These are phyloP conservation scores for Suillus bovinus DNA, from an alignment of 768 basidiomycete species.

Conservation along the genomic window DNA sequence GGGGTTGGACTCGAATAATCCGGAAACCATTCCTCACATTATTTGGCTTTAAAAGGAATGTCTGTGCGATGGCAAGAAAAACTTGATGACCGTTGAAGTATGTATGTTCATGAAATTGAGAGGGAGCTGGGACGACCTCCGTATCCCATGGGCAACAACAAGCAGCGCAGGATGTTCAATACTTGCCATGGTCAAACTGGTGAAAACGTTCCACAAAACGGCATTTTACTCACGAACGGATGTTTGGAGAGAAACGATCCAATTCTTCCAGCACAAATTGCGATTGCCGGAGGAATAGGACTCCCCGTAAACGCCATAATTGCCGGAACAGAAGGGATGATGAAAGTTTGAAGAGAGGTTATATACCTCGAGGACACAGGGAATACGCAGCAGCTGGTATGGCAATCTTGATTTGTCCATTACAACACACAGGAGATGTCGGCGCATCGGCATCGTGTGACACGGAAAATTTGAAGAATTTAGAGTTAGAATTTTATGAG, in stretches of 20 bases:
- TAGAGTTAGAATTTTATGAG: neutral
- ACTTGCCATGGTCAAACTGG: conserved; percentile 31
- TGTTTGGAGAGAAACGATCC: conserved; percentile 71
- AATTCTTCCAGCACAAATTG: conserved; percentile 71
- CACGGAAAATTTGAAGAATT: neutral
- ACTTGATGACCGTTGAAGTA: conserved; percentile 22
- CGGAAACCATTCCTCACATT: conserved; percentile 43
- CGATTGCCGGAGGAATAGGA: conserved; percentile 60
- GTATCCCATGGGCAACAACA: conserved; percentile 64
- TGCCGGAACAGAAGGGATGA: neutral
- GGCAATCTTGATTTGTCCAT: neutral
- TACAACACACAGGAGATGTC: neutral
- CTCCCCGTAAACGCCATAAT: conserved; percentile 8
- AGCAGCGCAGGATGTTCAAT: conserved; percentile 60
- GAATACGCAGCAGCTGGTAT: neutral
- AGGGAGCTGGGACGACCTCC: conserved; percentile 34
- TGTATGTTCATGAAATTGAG: neutral
- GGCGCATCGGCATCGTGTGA: neutral
- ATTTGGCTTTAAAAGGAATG: conserved; percentile 56
- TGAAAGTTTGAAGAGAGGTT: neutral
- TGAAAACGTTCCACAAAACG: conserved; percentile 1
- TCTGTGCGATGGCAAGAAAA: conserved; percentile 65
- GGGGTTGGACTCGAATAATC: neutral
- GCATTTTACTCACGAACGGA: conserved; percentile 49
- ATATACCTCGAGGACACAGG: neutral